These are phyloP conservation scores for Blastomyces emzantsi DNA, from an alignment of 2,329 filamentous ascomycete species.

Conservation along the genomic window DNA sequence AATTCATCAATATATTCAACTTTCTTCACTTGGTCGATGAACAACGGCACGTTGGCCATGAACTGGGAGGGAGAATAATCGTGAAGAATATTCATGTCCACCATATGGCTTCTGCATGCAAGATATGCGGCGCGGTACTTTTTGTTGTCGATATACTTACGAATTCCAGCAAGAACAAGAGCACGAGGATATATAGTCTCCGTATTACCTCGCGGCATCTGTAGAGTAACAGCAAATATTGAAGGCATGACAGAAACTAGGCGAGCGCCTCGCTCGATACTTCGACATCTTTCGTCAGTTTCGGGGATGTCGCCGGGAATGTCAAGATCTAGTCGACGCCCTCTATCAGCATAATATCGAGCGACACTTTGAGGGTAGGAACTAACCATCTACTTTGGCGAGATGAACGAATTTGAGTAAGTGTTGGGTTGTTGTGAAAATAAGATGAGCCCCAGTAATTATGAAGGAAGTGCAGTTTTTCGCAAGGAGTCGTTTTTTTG, in stretches of 20 bases:
- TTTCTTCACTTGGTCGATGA: conserved; percentile 76
- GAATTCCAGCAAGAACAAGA: conserved; percentile 83
- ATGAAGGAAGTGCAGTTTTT: conserved; percentile 91
- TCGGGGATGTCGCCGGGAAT: conserved; percentile 83
- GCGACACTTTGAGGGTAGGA: background rate
- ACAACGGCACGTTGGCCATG: conserved; percentile 61
- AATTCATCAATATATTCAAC: conserved; percentile 82
- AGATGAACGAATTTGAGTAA: conserved; percentile 91
- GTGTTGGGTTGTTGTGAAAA: conserved; percentile 89
- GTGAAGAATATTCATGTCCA: conserved; percentile 96
- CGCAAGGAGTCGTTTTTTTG: conserved; percentile 61
- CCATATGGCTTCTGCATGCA: conserved; percentile 82
- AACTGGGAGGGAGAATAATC: conserved; percentile 88
- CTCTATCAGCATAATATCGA: conserved; percentile 15
- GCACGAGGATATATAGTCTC: conserved; percentile 92
- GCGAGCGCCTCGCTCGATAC: conserved; percentile 78
- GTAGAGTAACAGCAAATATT: conserved; percentile 73
- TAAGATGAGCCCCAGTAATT: conserved; percentile 69
- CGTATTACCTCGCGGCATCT: conserved; percentile 92
- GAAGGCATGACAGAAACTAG: conserved; percentile 86
- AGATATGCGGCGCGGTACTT: conserved; percentile 79
- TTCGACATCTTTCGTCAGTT: conserved; percentile 82
- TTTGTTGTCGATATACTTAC: conserved; percentile 66
- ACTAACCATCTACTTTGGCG: conserved; percentile 53
- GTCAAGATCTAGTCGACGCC: conserved; percentile 55